Conservation (phyloP, 73 alveolate species). For the Paramecium pentaurelia region DNA sequence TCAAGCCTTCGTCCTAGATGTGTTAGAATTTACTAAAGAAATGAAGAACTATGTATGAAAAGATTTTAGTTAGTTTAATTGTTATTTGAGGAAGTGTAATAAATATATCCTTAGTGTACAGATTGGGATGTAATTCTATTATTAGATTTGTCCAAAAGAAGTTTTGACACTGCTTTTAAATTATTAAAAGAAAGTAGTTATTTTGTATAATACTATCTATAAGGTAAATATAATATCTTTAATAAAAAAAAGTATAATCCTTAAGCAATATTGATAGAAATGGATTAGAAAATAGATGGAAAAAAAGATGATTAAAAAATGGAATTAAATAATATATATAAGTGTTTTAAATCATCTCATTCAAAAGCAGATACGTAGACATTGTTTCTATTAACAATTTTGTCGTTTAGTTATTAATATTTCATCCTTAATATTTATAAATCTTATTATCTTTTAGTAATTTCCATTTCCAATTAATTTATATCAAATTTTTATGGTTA, state of each 20-base stretch:
- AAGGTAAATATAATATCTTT: background rate
- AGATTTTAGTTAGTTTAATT: background rate
- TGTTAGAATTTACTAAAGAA: background rate
- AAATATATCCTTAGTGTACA: slow-evolving; percentile 21
- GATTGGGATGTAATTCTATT: slow-evolving; percentile 11
- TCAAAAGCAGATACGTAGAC: slow-evolving; percentile 12
- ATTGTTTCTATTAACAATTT: background rate
- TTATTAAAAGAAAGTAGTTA: slow-evolving; percentile 6
- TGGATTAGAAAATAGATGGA: background rate
- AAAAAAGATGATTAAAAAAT: background rate
- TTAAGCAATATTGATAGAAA: background rate
- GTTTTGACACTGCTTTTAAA: background rate
- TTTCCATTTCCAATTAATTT: slow-evolving; percentile 4
- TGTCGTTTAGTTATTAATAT: background rate
- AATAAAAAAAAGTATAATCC: background rate
- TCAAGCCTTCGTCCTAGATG: background rate
- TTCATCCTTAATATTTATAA: background rate
- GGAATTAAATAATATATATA: background rate
- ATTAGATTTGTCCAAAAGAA: background rate
- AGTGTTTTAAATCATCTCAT: background rate
- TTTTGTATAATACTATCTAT: background rate
- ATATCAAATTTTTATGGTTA: slow-evolving; percentile 23
- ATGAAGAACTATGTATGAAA: background rate
- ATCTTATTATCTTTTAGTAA: slow-evolving; percentile 14
- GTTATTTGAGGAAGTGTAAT: background rate